Percentiles rank a stretch among this genome's conserved stretches.
Conservation (phyloP, 2,329 filamentous ascomycete species). For the Trichoderma sp. region DNA sequence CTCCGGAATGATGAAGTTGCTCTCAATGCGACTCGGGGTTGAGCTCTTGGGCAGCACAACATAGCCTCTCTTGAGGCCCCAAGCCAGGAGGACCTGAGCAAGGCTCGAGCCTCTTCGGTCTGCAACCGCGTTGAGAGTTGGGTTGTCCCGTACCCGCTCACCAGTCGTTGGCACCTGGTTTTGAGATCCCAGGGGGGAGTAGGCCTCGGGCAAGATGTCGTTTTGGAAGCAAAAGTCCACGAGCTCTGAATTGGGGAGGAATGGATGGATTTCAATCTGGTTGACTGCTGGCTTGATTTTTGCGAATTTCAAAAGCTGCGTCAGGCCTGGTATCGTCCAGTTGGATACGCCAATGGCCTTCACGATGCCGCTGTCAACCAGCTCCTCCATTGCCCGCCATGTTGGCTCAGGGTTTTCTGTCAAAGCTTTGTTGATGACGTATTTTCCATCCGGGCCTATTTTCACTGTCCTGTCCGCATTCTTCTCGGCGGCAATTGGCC, state of each 20-base stretch:
- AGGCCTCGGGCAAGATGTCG: constrained; percentile 71
- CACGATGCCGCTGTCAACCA: constrained; percentile 68
- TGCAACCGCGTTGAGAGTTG: constrained; percentile 57
- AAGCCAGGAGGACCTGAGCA: constrained; percentile 71
- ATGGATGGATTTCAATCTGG: constrained; percentile 80
- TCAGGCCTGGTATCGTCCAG: constrained; percentile 78
- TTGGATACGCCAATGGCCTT: constrained; percentile 85
- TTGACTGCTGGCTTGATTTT: constrained; percentile 64
- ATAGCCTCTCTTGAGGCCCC: constrained; percentile 79
- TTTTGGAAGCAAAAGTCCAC: constrained; percentile 71
- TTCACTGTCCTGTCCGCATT: constrained; percentile 13
- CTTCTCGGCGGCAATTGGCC: constrained; percentile 60
- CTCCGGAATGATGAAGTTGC: constrained; percentile 57
- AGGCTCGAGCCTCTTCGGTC: constrained; percentile 44
- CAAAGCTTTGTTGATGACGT: constrained; percentile 7
- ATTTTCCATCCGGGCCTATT: constrained; percentile 8
- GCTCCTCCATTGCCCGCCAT: constrained; percentile 74
- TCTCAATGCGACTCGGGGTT: constrained; percentile 70
- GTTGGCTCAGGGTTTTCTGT: constrained; percentile 57
- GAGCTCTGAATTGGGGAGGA: constrained; percentile 79
- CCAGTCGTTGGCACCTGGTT: constrained; percentile 43
- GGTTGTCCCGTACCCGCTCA: constrained; percentile 69
- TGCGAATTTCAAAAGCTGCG: constrained; percentile 68
- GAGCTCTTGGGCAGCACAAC: constrained; percentile 86
- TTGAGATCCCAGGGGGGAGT: constrained; percentile 13